Percentiles rank a stretch among this genome's conserved stretches.
phyloP scores from a whole-genome alignment of 805 yeast species.

The Monosporozyma siamensis region DNA sequence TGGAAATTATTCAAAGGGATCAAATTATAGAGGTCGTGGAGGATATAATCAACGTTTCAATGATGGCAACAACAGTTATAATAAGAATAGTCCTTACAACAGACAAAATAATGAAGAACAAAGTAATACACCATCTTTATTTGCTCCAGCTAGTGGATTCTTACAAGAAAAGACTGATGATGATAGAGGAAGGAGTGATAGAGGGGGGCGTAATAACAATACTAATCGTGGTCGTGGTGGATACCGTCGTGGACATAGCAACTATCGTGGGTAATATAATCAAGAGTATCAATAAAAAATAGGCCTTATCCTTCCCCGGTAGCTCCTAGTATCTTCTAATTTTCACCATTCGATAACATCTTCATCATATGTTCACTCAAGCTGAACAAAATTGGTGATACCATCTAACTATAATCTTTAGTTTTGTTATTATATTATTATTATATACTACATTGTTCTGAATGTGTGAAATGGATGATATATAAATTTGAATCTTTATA shows the following conservation, averaged over 20 bases:
- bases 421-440: neutral
- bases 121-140: slow-evolving; percentile 20
- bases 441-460: neutral
- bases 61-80: slow-evolving; percentile 1
- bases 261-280: slow-evolving; percentile 13
- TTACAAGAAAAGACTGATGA: slow-evolving; percentile 11
- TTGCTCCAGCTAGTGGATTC: slow-evolving; percentile 29
- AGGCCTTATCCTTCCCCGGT: neutral
- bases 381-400: too few species aligned
- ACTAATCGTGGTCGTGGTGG: slow-evolving; percentile 9
- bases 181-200: slow-evolving; percentile 13
- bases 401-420: too few species aligned
- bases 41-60: slow-evolving; percentile 5
- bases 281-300: too few species aligned
- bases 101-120: neutral
- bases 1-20: slow-evolving; percentile 5
- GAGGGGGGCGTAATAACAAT: slow-evolving; percentile 14
- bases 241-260: slow-evolving; percentile 15
- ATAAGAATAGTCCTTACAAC: slow-evolving; percentile 3
- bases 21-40: slow-evolving; percentile 8
- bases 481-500: neutral
- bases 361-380: too few species aligned
- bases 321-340: neutral
- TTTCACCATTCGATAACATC: neutral
- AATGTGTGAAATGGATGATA: neutral